phyloP scores from a whole-genome alignment of 495 filamentous ascomycete genomes.

The Neurospora sp. region DNA sequence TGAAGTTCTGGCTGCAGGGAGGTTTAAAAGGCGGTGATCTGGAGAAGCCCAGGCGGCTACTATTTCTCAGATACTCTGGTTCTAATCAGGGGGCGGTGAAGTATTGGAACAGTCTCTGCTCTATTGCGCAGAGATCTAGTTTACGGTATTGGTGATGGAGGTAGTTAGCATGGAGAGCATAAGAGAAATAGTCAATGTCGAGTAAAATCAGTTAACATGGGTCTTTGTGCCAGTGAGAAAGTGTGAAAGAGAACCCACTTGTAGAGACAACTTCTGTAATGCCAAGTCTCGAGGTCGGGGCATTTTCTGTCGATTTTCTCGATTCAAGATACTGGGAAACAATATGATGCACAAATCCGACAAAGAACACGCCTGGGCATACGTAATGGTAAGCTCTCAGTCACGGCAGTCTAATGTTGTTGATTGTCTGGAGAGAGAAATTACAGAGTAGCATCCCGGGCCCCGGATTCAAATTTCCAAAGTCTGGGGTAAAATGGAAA shows the following conservation, averaged over 20 bases:
- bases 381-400: neutral
- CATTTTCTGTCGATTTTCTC: neutral
- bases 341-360: neutral
- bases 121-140: neutral
- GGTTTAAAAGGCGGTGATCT: conserved; percentile 28
- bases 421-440: neutral
- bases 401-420: neutral
- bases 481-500: neutral
- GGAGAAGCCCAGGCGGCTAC: conserved; percentile 35
- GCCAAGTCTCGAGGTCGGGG: neutral
- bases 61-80: conserved; percentile 29
- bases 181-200: neutral
- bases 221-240: neutral
- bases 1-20: conserved; percentile 23
- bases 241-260: neutral
- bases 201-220: neutral
- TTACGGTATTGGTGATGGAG: neutral
- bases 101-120: neutral
- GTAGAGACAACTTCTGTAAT: neutral
- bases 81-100: conserved; percentile 26
- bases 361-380: neutral
- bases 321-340: neutral
- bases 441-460: conserved; percentile 8
- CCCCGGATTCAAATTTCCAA: neutral
- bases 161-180: neutral